Base-by-base conservation (phyloP, 2,329 filamentous ascomycete species). In the Onygena corvina region DNA sequence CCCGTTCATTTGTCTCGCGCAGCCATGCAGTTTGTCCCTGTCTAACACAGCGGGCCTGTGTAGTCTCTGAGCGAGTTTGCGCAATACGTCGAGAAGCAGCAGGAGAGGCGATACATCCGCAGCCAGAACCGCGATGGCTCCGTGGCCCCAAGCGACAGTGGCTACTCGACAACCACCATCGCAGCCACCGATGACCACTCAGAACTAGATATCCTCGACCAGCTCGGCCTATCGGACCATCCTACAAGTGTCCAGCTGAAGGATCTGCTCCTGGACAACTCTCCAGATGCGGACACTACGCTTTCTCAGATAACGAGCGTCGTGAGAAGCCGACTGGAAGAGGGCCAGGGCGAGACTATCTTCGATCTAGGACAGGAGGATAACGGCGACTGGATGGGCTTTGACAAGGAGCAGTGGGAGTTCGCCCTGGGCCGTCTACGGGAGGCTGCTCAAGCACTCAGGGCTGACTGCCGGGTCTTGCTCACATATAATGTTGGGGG, bases 81-180 rank as follows among this genome's bases (percentile, higher is more conserved):
- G 66, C 92, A 98, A 61, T 96, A 95, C 61, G 92, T 95, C 56
- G 88, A 96, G 67, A 84, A 88, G 64, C 89, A 96, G 65, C 92
- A 96, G 67, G 81, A 81, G 20, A 64, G 61, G 21, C 66, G 67
- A 35, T 60, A 63, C 55, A 42, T 68, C 67, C 35, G 64, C 66
- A 34, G 64, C 70, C 50, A 46, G 16, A 21, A 14, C 49, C 56
- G 64, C 25, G 54, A 49, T 30, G 55, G 57, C 12, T 60, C 63
- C 9, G 56, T 63, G 7, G 59, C 64, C 9, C 63, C 66, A 8
- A 67, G 64, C 54, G 66, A 71, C 50, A 70, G 64, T 56, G 65
- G 64, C 29, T 66, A 69, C 50, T 64, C 64, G 25, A 70, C 64
- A 3, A 59, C 59, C 1, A 63, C 57, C 38, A 57, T 60, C 44